A percentile compares a stretch with the other conserved stretches of the same genome.
phyloP scores from a whole-genome alignment of 2,329 filamentous ascomycete genomes.

The Aspergillus sp. region DNA sequence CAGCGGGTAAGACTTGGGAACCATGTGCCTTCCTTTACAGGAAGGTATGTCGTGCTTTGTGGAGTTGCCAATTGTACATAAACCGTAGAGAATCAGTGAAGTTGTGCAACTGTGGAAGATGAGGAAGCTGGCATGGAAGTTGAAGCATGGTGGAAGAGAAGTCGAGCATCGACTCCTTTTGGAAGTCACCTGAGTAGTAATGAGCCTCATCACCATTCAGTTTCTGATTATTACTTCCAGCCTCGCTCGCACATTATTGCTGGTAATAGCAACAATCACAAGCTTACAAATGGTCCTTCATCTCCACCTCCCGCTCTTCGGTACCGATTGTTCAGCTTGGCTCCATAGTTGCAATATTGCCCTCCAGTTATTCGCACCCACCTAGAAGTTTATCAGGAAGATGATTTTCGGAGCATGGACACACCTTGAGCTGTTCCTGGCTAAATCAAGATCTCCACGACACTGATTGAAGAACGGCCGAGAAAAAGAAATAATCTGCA shows the following conservation, averaged over 20 bases:
- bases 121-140: background rate
- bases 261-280: too few relatives aligned
- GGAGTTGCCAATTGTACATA: background rate
- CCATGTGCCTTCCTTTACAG: background rate
- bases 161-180: too few relatives aligned
- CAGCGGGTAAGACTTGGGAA: background rate
- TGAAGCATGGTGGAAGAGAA: background rate
- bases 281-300: background rate
- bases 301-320: background rate
- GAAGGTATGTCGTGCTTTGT: background rate
- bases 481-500: background rate
- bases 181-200: background rate
- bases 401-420: background rate
- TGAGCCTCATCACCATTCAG: background rate
- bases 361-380: background rate
- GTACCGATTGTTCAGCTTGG: background rate
- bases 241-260: too few relatives aligned
- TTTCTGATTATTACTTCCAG: too few relatives aligned
- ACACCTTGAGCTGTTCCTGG: background rate
- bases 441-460: background rate
- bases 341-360: background rate
- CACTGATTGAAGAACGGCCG: background rate
- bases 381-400: background rate
- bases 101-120: background rate
- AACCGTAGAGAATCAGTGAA: background rate